Evolutionary conservation across 2,329 filamentous ascomycete species (phyloP).

Genomic region (Trichoderma pleuroti): DNA sequence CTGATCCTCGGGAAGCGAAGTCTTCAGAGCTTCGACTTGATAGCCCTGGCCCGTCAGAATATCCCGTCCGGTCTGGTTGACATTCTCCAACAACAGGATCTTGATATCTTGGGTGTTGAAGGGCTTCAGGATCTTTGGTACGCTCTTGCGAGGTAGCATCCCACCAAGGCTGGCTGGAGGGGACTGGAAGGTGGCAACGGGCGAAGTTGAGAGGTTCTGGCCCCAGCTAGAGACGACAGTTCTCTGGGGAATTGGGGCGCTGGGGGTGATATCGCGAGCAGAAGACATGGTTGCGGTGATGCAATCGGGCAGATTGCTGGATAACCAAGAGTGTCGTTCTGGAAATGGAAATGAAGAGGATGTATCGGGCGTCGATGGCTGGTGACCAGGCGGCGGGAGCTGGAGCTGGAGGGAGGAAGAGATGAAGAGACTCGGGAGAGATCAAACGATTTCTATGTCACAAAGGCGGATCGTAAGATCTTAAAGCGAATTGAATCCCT

Average conservation of each 20-base stretch:
- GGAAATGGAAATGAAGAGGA: background rate
- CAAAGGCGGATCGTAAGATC: background rate
- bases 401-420: background rate
- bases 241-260: conserved; percentile 34
- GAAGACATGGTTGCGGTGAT: conserved; percentile 37
- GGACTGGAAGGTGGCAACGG: conserved; percentile 70
- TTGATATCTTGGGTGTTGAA: conserved; percentile 97
- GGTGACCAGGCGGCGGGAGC: background rate
- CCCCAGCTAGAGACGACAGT: conserved; percentile 56
- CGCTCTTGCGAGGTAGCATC: conserved; percentile 37
- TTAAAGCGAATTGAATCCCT: background rate
- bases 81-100: conserved; percentile 91
- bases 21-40: conserved; percentile 89
- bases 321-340: background rate
- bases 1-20: conserved; percentile 84
- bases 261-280: conserved; percentile 45
- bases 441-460: background rate
- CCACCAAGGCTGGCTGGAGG: conserved; percentile 61
- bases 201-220: conserved; percentile 64
- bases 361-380: background rate
- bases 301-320: background rate
- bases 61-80: conserved; percentile 84
- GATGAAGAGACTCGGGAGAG: background rate
- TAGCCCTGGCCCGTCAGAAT: conserved; percentile 85
- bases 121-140: conserved; percentile 78